Evolutionary conservation across 352 stramenopile species (phyloP).

Genomic region (Phytophthora parvispora): DNA sequence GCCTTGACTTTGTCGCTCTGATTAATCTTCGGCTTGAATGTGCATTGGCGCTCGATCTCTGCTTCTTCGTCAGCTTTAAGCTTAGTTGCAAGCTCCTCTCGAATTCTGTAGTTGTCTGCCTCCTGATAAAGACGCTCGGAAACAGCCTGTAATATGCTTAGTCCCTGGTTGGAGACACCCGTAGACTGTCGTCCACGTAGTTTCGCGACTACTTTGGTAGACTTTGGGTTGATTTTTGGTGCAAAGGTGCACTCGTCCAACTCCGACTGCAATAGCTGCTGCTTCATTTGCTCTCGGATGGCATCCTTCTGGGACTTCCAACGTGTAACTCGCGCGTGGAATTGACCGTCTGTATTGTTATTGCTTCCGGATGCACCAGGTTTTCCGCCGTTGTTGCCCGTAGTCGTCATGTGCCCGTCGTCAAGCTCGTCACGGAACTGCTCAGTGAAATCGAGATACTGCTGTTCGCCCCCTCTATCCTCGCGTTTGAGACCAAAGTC

Average conservation of each 20-base stretch:
- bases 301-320: slow-evolving; percentile 88
- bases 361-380: slow-evolving; percentile 14
- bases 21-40: slow-evolving; percentile 80
- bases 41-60: slow-evolving; percentile 78
- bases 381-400: slow-evolving; percentile 34
- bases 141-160: slow-evolving; percentile 45
- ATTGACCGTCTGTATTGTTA: slow-evolving; percentile 56
- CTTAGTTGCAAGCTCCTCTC: slow-evolving; percentile 70
- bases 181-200: slow-evolving; percentile 50
- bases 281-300: slow-evolving; percentile 82
- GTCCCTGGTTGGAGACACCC: slow-evolving; percentile 17
- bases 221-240: slow-evolving; percentile 81
- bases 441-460: slow-evolving; percentile 62
- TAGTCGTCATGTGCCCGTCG: slow-evolving; percentile 8
- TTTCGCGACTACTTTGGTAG: slow-evolving; percentile 74
- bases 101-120: slow-evolving; percentile 77
- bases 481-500: slow-evolving; percentile 13
- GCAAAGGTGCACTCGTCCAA: slow-evolving; percentile 84
- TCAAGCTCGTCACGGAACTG: slow-evolving; percentile 54
- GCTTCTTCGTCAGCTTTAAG: slow-evolving; percentile 80
- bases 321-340: slow-evolving; percentile 76
- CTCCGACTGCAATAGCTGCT: slow-evolving; percentile 79
- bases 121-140: slow-evolving; percentile 85
- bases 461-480: slow-evolving; percentile 27
- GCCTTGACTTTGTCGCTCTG: slow-evolving; percentile 68